Conservation (phyloP, 306 rosid species). For the Sicyos baderoa region DNA sequence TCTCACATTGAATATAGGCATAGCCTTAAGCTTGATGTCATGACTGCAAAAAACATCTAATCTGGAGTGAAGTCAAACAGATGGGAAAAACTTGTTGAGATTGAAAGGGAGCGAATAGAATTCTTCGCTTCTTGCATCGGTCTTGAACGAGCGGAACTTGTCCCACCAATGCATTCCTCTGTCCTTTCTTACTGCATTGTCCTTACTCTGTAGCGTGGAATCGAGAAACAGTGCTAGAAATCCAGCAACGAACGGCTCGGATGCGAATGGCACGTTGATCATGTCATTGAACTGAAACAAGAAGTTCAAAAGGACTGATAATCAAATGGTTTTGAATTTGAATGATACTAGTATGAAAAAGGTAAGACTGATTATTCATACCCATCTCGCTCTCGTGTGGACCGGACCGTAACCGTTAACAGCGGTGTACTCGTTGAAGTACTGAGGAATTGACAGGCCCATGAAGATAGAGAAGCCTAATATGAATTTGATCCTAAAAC, state of each 20-base stretch:
- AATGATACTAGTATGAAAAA: neutral
- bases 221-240: conserved; percentile 62
- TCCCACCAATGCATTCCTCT: conserved; percentile 96
- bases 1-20: conserved; percentile 7
- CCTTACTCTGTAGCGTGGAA: conserved; percentile 50
- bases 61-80: conserved; percentile 36
- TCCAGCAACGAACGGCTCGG: conserved; percentile 76
- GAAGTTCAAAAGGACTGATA: neutral
- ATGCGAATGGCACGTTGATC: conserved; percentile 83
- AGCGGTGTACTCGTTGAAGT: conserved; percentile 86
- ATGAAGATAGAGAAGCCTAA: conserved; percentile 81
- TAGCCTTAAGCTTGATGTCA: neutral
- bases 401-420: conserved; percentile 76
- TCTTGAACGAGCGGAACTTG: conserved; percentile 55
- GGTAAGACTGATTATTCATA: conserved; percentile 19
- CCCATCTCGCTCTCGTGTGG: conserved; percentile 92
- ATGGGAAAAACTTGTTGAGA: conserved; percentile 91
- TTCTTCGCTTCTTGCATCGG: conserved; percentile 78
- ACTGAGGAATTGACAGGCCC: conserved; percentile 88
- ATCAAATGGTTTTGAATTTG: conserved; percentile 12
- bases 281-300: conserved; percentile 74
- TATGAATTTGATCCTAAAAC: conserved; percentile 67
- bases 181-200: conserved; percentile 54
- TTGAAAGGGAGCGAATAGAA: conserved; percentile 85
- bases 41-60: conserved; percentile 9